Percentiles rank a stretch among this genome's conserved stretches.
phyloP scores from a whole-genome alignment of 2,329 filamentous ascomycete genomes.

The Didymella sp. region DNA sequence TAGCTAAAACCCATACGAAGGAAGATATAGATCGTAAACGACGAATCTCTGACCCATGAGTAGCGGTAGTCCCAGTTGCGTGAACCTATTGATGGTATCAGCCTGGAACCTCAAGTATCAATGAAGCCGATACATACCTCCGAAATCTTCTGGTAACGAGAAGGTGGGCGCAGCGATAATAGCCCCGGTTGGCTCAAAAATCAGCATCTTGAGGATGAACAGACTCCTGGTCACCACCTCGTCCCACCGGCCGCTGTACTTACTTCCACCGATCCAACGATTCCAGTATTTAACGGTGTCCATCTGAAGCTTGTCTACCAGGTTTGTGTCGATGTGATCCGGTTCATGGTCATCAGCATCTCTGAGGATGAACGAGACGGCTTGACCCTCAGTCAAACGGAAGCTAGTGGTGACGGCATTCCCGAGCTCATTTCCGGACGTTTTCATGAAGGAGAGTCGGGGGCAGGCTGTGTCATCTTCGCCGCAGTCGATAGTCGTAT shows the following conservation, averaged over 20 bases:
- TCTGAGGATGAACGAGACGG: slow-evolving; percentile 72
- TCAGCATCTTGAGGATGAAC: slow-evolving; percentile 77
- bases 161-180: slow-evolving; percentile 80
- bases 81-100: slow-evolving; percentile 48
- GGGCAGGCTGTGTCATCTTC: slow-evolving; percentile 61
- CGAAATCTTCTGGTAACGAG: slow-evolving; percentile 71
- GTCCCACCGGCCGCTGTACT: slow-evolving; percentile 74
- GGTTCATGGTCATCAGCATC: slow-evolving; percentile 64
- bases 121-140: slow-evolving; percentile 21
- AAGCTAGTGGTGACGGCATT: slow-evolving; percentile 69
- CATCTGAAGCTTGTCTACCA: slow-evolving; percentile 69
- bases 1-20: slow-evolving; percentile 76
- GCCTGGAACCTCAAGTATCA: not conserved
- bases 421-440: slow-evolving; percentile 62
- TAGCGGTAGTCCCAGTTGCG: slow-evolving; percentile 75
- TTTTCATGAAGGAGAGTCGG: slow-evolving; percentile 62
- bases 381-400: slow-evolving; percentile 69
- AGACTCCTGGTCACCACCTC: slow-evolving; percentile 75
- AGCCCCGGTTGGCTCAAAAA: slow-evolving; percentile 78
- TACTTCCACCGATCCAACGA: slow-evolving; percentile 74
- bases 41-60: slow-evolving; percentile 78
- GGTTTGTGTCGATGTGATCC: slow-evolving; percentile 62
- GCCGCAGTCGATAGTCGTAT: slow-evolving; percentile 70
- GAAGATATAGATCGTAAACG: slow-evolving; percentile 78
- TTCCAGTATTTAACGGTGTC: slow-evolving; percentile 76